Evolutionary conservation across 176 grass and related monocot genomes (phyloP).

Genomic region (Rhynchospora pubera): DNA sequence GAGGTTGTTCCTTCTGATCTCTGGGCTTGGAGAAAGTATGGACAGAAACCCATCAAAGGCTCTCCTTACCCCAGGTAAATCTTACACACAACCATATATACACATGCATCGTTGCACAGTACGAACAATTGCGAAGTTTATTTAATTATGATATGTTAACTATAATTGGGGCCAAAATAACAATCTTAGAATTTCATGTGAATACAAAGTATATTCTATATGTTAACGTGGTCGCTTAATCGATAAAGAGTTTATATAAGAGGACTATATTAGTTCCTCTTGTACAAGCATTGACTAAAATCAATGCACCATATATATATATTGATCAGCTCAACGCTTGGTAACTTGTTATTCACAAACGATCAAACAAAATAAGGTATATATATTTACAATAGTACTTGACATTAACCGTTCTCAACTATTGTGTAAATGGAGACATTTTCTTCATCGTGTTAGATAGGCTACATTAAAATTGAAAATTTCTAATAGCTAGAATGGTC

Average conservation of each 20-base stretch:
- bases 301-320: background rate
- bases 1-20: conserved; percentile 94
- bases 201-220: background rate
- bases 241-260: background rate
- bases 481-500: too few species aligned
- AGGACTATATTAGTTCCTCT: too few species aligned
- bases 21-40: conserved; percentile 98
- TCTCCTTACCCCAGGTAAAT: conserved; percentile 74
- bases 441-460: too few species aligned
- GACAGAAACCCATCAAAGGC: conserved; percentile 95
- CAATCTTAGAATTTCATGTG: background rate
- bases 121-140: background rate
- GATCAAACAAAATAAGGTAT: too few species aligned
- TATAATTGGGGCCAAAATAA: background rate
- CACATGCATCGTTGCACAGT: background rate
- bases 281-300: background rate
- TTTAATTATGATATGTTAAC: background rate
- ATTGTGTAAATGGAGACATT: too few species aligned
- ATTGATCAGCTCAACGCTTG: background rate
- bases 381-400: too few species aligned
- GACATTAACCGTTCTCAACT: too few species aligned
- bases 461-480: too few species aligned
- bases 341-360: background rate
- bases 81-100: background rate
- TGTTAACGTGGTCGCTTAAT: too few species aligned